A percentile compares a stretch with the other conserved stretches of the same genome.
phyloP scores from a whole-genome alignment of 495 filamentous ascomycete species.

The Corynascus novoguineensis region DNA sequence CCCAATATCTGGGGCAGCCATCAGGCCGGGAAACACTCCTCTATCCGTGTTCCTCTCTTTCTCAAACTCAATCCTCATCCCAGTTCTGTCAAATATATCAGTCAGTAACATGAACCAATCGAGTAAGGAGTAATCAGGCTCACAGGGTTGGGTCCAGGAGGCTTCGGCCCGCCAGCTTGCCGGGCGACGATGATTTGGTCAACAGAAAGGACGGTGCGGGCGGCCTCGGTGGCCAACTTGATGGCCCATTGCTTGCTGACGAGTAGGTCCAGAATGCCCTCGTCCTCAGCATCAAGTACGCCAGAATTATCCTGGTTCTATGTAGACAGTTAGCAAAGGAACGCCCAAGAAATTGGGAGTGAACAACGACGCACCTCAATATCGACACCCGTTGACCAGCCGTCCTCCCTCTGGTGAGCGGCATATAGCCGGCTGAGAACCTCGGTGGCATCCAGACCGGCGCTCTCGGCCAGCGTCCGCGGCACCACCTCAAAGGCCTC shows the following conservation, averaged over 20 bases:
- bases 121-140: constrained; percentile 10
- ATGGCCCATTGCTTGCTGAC: constrained; percentile 93
- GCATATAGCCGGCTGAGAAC: constrained; percentile 87
- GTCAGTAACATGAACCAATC: constrained; percentile 25
- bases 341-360: not conserved
- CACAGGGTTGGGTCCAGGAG: constrained; percentile 78
- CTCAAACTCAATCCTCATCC: constrained; percentile 80
- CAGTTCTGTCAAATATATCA: constrained; percentile 55
- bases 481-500: constrained; percentile 98
- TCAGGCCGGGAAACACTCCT: not conserved
- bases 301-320: constrained; percentile 70
- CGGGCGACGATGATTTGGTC: constrained; percentile 99
- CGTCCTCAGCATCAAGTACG: constrained; percentile 78
- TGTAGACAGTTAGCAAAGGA: constrained; percentile 8
- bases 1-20: not conserved
- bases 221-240: constrained; percentile 90
- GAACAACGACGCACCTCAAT: constrained; percentile 57
- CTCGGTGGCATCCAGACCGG: constrained; percentile 93
- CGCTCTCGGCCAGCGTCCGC: constrained; percentile 85
- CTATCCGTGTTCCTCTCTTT: not conserved
- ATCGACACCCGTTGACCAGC: constrained; percentile 89
- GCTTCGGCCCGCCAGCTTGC: constrained; percentile 96
- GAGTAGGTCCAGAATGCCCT: constrained; percentile 89
- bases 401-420: constrained; percentile 79
- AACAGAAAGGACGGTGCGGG: constrained; percentile 88